Base-by-base conservation (phyloP, 495 filamentous ascomycete genomes). In the Cladorrhinum samala region DNA sequence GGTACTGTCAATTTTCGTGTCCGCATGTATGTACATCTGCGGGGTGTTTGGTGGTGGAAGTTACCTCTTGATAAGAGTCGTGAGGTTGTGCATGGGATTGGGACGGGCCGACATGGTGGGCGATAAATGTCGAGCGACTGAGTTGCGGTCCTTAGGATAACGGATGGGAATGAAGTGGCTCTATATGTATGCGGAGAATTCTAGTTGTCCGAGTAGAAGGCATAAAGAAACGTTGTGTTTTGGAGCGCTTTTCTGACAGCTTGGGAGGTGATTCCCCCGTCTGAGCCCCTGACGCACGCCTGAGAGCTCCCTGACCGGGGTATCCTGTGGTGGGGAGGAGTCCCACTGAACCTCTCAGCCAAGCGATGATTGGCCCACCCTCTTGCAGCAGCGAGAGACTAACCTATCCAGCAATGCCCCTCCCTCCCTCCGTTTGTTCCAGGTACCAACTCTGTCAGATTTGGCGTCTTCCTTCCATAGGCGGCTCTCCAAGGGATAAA, bases 41-140 rank as follows among this genome's bases (percentile, higher is more conserved):
- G 39, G 39, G 4, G 39, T 8, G 17, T 41, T n/a, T 41, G 11
- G 17, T 17, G 5, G n/a, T 41, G 5, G 39, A 6, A 6, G 39
- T 41, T 41, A 97, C 93, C 93, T 83, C 81, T 98, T 98, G 78
- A 98, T 96, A 60, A 98, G 80, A 49, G 93, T 97, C 40, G 89
- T 93, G 54, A 98, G 73, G 67, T 96, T 96, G 77, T 97, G 84
- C 88, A 97, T 95, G 8, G 45, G 33, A 63, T 89, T 86, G 27
- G 27, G 11, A 50, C 74, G 78, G 25, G 76, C 68, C 46, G 79
- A 72, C 71, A 82, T 79, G 52, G 49, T 70, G 71, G 55, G 62
- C 57, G 18, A 24, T 37, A 37, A n/a, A n/a, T n/a, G n/a, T n/a
- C n/a, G n/a, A n/a, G n/a, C n/a, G n/a, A n/a, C n/a, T n/a, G n/a